These are phyloP conservation scores for Thermothelomyces thermophilus DNA, from an alignment of 2,329 filamentous ascomycete species.

Conservation along the genomic window DNA sequence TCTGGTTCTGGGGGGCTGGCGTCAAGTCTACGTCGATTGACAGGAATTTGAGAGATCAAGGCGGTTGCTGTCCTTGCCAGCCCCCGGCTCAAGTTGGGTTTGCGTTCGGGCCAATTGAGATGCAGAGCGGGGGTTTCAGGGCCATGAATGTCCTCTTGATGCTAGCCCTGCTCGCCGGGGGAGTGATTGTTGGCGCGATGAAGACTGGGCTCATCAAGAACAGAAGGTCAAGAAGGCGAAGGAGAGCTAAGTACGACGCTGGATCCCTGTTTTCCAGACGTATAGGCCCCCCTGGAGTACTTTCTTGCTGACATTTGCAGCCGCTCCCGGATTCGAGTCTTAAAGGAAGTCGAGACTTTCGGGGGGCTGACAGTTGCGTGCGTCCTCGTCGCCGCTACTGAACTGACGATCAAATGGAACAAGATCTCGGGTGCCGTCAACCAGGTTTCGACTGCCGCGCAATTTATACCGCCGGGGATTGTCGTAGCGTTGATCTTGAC, in stretches of 20 bases:
- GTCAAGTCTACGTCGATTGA: slow-evolving; percentile 13
- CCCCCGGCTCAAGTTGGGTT: slow-evolving; percentile 17
- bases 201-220: slow-evolving; percentile 8
- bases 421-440: slow-evolving; percentile 14
- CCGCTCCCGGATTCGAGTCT: slow-evolving; percentile 7
- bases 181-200: slow-evolving; percentile 9
- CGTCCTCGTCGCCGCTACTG: slow-evolving; percentile 20
- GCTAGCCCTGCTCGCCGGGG: slow-evolving; percentile 11
- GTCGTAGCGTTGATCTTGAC: slow-evolving; percentile 9
- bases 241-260: slow-evolving; percentile 7
- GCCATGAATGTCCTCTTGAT: slow-evolving; percentile 18
- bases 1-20: slow-evolving; percentile 24
- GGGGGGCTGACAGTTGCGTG: slow-evolving; percentile 19
- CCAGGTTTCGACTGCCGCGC: slow-evolving; percentile 14
- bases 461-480: slow-evolving; percentile 19
- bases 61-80: slow-evolving; percentile 4
- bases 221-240: slow-evolving; percentile 3
- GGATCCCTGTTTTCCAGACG: no score
- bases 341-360: slow-evolving; percentile 21
- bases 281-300: neutral
- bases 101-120: slow-evolving; percentile 16
- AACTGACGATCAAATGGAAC: slow-evolving; percentile 23
- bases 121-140: slow-evolving; percentile 14
- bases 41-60: neutral
- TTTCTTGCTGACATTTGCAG: slow-evolving; percentile 2